Evolutionary conservation across 140 eudicot species (phyloP).

Genomic region (Cichorium intybus): DNA sequence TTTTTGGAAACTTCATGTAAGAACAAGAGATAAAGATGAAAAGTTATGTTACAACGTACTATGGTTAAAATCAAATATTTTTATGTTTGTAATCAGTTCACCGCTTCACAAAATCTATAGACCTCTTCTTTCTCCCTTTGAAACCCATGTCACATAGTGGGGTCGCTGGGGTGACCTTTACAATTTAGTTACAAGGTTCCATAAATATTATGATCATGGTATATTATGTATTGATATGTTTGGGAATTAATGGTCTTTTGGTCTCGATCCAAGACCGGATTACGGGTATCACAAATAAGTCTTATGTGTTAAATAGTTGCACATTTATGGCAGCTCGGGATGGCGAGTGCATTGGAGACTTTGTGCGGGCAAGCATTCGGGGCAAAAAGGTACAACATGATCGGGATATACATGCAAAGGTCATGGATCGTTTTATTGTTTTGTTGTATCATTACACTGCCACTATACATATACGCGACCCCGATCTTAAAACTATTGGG

Average conservation of each 20-base stretch:
- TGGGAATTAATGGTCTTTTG: no score
- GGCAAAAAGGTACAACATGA: conserved; percentile 52
- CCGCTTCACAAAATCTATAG: no score
- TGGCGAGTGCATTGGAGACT: conserved; percentile 76
- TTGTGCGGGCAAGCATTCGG: conserved; percentile 71
- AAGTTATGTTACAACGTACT: no score
- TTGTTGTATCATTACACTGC: conserved; percentile 47
- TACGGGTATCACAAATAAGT: background rate
- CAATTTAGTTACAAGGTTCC: background rate
- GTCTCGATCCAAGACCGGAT: background rate
- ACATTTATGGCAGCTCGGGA: conserved; percentile 41
- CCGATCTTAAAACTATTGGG: conserved; percentile 53
- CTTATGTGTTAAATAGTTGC: background rate
- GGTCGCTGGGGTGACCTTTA: background rate
- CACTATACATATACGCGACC: conserved; percentile 51
- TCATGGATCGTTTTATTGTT: conserved; percentile 52
- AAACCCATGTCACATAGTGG: background rate
- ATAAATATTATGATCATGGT: no score
- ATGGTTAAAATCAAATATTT: no score
- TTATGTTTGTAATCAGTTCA: no score
- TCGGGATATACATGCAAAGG: conserved; percentile 63
- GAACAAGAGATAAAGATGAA: no score
- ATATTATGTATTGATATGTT: no score
- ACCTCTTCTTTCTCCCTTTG: background rate
- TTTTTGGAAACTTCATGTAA: no score